Percentiles rank a stretch among this genome's conserved stretches.
phyloP scores from a whole-genome alignment of 495 filamentous ascomycete species.

The Rusavskia elegans region DNA sequence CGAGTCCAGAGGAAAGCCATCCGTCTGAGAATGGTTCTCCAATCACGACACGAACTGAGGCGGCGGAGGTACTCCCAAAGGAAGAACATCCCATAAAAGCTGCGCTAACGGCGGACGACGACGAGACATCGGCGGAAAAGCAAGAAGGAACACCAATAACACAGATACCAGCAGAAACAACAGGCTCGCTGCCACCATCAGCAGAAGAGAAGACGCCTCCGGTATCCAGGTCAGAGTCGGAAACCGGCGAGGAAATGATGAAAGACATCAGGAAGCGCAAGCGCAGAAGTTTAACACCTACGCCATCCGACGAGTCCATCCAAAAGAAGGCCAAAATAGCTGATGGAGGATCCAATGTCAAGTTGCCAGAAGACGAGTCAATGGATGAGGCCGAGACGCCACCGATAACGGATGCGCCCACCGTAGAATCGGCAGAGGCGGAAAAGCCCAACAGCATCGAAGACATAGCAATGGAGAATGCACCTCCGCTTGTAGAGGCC shows the following conservation, averaged over 20 bases:
- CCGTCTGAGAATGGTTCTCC: no score
- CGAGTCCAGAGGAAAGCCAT: no score
- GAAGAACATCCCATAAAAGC: no score
- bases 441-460: no score
- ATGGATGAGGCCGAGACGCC: background rate
- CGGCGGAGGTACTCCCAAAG: no score
- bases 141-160: no score
- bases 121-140: background rate
- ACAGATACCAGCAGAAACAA: background rate
- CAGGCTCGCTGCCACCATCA: conserved; percentile 8
- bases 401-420: background rate
- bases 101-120: background rate
- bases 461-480: background rate
- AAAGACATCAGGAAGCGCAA: conserved; percentile 60
- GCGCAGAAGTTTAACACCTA: conserved; percentile 53
- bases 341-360: conserved; percentile 16
- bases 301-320: conserved; percentile 29
- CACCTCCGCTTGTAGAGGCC: background rate
- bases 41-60: no score
- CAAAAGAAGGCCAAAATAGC: conserved; percentile 28
- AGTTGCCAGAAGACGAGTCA: conserved; percentile 17
- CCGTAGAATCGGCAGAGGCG: background rate
- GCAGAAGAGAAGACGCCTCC: conserved; percentile 16
- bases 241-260: conserved; percentile 19
- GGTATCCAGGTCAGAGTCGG: conserved; percentile 2